Conservation (phyloP, 371 early-diverging fungal species). For the Syncephalastrum racemosum region DNA sequence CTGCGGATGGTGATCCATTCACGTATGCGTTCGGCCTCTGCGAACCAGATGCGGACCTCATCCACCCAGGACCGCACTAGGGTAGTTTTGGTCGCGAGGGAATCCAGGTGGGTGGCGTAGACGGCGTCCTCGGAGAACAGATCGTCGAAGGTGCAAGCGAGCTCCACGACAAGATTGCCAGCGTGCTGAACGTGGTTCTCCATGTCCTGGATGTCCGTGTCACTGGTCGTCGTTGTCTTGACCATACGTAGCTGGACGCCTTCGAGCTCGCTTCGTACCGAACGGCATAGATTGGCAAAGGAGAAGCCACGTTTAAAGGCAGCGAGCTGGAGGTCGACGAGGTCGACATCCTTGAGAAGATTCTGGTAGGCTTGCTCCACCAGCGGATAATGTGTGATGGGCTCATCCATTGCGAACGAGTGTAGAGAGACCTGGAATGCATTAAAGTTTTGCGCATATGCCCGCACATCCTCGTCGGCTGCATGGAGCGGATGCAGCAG, state of each 20-base stretch:
- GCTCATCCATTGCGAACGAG: conserved; percentile 27
- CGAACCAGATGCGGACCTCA: conserved; percentile 49
- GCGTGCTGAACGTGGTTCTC: conserved; percentile 36
- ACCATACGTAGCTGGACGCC: conserved; percentile 45
- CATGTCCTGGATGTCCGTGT: conserved; percentile 39
- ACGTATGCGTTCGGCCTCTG: conserved; percentile 48
- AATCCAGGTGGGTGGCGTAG: conserved; percentile 30
- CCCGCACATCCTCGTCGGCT: conserved; percentile 35
- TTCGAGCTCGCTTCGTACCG: conserved; percentile 47
- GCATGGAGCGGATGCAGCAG: conserved; percentile 42
- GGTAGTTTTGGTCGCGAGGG: conserved; percentile 28
- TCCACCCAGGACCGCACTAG: conserved; percentile 50
- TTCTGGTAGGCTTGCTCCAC: conserved; percentile 18
- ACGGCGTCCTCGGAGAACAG: conserved; percentile 23
- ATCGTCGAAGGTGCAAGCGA: conserved; percentile 25
- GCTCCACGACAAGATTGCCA: conserved; percentile 19
- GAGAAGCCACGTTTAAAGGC: conserved; percentile 30
- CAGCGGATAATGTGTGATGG: not conserved
- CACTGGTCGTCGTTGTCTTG: conserved; percentile 30
- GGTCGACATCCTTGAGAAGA: conserved; percentile 24
- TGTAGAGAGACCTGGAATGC: conserved; percentile 33
- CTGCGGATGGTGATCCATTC: conserved; percentile 49
- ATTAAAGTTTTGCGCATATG: conserved; percentile 35
- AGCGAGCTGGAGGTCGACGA: conserved; percentile 19
- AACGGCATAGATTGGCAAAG: conserved; percentile 28